These are phyloP conservation scores for Eucalyptus erythrocorys DNA, from an alignment of 345 rosid species.

Conservation along the genomic window DNA sequence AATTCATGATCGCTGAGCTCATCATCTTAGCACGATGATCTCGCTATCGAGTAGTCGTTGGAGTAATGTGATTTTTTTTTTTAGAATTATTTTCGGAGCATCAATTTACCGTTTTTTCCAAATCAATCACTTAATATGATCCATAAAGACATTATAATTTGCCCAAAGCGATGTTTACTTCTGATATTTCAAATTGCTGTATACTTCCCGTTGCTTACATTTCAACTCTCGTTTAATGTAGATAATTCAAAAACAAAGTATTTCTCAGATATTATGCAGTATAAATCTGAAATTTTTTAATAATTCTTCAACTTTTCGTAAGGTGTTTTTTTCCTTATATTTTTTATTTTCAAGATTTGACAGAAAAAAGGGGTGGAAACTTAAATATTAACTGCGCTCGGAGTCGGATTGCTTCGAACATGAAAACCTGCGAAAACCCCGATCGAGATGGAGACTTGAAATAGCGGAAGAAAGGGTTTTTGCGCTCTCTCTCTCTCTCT, in stretches of 20 bases:
- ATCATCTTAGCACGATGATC: background rate
- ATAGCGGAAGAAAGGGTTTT: background rate
- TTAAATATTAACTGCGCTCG: background rate
- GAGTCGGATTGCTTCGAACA: background rate
- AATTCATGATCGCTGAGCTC: background rate
- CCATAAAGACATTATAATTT: background rate
- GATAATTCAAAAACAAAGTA: background rate
- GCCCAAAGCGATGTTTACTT: rapidly evolving
- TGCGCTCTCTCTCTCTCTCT: background rate
- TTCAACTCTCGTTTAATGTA: background rate
- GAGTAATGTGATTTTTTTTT: background rate
- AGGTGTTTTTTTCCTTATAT: background rate
- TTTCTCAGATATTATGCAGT: background rate
- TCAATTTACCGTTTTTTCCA: background rate
- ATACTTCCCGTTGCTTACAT: background rate
- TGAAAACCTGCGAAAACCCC: background rate
- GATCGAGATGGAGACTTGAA: background rate
- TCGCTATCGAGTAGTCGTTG: rapidly evolving
- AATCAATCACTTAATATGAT: background rate
- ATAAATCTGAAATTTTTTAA: too few relatives aligned
- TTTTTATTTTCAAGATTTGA: background rate
- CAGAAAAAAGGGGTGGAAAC: background rate
- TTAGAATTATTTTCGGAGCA: background rate
- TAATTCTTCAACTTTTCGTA: background rate
- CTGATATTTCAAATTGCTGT: background rate